Evolutionary conservation across 257 asterid genomes (phyloP).

Genomic region (Solanum pinnatisectum): DNA sequence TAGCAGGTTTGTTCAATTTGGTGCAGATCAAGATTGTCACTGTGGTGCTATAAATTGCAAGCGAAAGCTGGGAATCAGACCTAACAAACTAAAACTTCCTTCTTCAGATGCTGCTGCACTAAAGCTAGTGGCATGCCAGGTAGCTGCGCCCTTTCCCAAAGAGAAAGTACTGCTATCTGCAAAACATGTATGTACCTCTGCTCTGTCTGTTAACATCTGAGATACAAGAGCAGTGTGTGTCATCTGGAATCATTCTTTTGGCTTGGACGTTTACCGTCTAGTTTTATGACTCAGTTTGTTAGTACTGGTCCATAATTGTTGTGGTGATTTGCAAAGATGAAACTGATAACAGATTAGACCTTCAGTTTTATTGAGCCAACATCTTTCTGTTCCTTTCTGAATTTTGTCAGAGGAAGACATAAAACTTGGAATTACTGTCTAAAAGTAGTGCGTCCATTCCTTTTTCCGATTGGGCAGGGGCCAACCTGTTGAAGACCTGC

Average conservation of each 20-base stretch:
- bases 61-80: constrained; percentile 79
- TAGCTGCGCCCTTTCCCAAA: constrained; percentile 47
- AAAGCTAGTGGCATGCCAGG: constrained; percentile 51
- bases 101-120: constrained; percentile 79
- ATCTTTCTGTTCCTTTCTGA: background rate
- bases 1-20: constrained; percentile 99
- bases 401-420: background rate
- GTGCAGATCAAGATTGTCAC: constrained; percentile 96
- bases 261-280: background rate
- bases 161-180: constrained; percentile 30
- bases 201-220: background rate
- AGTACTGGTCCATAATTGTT: background rate
- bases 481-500: background rate
- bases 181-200: constrained; percentile 24
- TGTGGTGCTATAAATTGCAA: constrained; percentile 88
- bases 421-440: background rate
- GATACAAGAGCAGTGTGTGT: background rate
- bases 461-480: background rate
- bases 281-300: background rate
- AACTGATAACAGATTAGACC: background rate
- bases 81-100: constrained; percentile 45
- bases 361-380: background rate
- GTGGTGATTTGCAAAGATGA: background rate
- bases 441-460: background rate
- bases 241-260: background rate